Evolutionary conservation across 2,329 filamentous ascomycete genomes (phyloP).

Genomic region (Pestalotiopsis sp.): DNA sequence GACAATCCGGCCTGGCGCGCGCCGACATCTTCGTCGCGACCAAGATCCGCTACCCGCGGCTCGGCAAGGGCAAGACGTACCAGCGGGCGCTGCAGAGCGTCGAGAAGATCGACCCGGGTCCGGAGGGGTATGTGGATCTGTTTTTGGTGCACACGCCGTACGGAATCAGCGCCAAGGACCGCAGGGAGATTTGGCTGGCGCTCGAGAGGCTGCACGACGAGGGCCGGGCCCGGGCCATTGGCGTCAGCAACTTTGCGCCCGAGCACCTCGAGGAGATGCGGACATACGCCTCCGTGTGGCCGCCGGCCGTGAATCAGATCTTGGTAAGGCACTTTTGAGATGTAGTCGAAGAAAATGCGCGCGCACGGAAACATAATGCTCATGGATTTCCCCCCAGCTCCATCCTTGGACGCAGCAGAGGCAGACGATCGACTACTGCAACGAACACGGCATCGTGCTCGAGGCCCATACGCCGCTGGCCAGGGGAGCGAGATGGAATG

Average conservation of each 20-base stretch:
- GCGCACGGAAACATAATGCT: too few relatives aligned
- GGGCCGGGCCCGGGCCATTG: conserved; percentile 66
- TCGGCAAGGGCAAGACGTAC: conserved; percentile 46
- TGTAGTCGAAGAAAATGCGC: too few relatives aligned
- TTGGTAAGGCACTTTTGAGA: too few relatives aligned
- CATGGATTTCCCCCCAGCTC: conserved; percentile 48
- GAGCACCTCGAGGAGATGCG: conserved; percentile 71
- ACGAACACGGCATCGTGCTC: conserved; percentile 54
- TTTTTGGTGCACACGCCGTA: conserved; percentile 64
- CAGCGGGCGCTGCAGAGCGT: conserved; percentile 64
- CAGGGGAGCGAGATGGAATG: conserved; percentile 63
- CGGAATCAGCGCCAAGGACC: conserved; percentile 49
- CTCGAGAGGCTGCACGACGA: conserved; percentile 63
- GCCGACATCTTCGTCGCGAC: conserved; percentile 63
- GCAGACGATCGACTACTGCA: conserved; percentile 57
- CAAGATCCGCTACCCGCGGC: conserved; percentile 53
- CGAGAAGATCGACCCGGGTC: conserved; percentile 45
- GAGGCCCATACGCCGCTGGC: conserved; percentile 58
- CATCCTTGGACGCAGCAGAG: conserved; percentile 70
- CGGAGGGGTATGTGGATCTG: conserved; percentile 3
- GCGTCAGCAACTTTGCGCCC: conserved; percentile 66
- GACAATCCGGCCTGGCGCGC: conserved; percentile 53
- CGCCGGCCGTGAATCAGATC: conserved; percentile 61
- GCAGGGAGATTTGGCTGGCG: conserved; percentile 67
- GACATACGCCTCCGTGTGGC: conserved; percentile 65